A percentile compares a stretch with the other conserved stretches of the same genome.
These are phyloP conservation scores for Stemphylium vesicarium DNA, from an alignment of 2,329 filamentous ascomycete genomes.

Conservation along the genomic window DNA sequence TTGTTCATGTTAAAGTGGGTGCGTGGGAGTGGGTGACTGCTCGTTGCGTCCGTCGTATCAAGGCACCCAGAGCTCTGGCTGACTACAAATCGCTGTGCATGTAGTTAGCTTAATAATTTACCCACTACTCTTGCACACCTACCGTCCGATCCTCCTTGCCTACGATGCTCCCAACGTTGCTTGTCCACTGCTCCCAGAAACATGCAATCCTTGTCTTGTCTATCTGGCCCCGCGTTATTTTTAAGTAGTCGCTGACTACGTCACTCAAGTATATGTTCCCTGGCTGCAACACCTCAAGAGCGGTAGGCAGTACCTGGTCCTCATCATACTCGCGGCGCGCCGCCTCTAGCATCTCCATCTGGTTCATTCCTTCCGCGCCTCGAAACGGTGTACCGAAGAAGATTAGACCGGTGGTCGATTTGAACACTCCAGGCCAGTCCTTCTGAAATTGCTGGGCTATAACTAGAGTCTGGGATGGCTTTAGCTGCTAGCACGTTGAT, in stretches of 20 bases:
- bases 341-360: conserved; percentile 33
- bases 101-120: conserved; percentile 14
- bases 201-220: conserved; percentile 28
- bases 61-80: conserved; percentile 31
- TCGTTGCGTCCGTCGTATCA: conserved; percentile 21
- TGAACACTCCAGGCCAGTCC: conserved; percentile 28
- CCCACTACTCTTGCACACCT: too few relatives aligned
- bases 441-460: conserved; percentile 17
- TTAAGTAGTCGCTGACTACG: conserved; percentile 25
- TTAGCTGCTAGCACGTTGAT: not conserved
- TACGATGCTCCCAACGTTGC: conserved; percentile 37
- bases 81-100: conserved; percentile 28
- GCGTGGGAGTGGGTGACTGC: conserved; percentile 30
- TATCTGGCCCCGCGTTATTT: conserved; percentile 19
- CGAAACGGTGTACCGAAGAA: conserved; percentile 36
- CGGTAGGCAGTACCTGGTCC: conserved; percentile 22
- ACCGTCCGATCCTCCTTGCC: conserved; percentile 27
- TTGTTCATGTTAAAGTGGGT: conserved; percentile 36
- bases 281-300: conserved; percentile 28
- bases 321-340: conserved; percentile 27
- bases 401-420: conserved; percentile 27
- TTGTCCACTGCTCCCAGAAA: conserved; percentile 33
- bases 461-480: conserved; percentile 19
- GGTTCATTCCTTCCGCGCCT: conserved; percentile 31
- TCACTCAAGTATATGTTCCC: conserved; percentile 33